Percentiles rank a stretch among this genome's conserved stretches.
Evolutionary conservation across 768 basidiomycete genomes (phyloP).

Genomic region (Clitopilus passeckerianus): DNA sequence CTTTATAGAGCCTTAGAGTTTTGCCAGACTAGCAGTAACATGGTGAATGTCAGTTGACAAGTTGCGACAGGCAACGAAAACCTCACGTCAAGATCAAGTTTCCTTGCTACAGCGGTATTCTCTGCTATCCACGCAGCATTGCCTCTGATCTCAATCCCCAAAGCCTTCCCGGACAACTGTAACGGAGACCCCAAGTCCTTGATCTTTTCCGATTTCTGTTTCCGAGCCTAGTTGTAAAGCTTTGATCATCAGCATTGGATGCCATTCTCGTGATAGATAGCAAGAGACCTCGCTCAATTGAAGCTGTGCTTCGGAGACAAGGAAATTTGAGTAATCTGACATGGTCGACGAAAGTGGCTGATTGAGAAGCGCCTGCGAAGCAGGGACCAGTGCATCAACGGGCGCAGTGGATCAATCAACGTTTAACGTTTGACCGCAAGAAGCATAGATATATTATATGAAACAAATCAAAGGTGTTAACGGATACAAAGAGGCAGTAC

Average conservation of each 20-base stretch:
- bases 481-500: neutral
- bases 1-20: constrained; percentile 69
- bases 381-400: too few species aligned
- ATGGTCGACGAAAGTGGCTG: neutral
- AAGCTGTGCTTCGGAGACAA: constrained; percentile 72
- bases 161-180: constrained; percentile 65
- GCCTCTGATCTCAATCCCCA: constrained; percentile 62
- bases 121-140: constrained; percentile 84
- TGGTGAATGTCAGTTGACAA: constrained; percentile 1
- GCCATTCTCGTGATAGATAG: neutral
- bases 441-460: neutral
- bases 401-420: too few species aligned
- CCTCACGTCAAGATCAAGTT: constrained; percentile 71
- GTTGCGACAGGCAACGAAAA: neutral
- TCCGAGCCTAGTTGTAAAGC: constrained; percentile 46
- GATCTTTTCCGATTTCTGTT: constrained; percentile 64
- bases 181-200: constrained; percentile 79
- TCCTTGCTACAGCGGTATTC: constrained; percentile 70
- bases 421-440: too few species aligned
- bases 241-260: constrained; percentile 4
- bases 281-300: constrained; percentile 45
- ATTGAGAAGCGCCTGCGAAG: neutral
- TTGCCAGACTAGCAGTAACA: constrained; percentile 62
- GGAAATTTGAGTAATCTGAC: constrained; percentile 42
- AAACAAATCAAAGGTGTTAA: neutral